phyloP scores from a whole-genome alignment of 2,329 filamentous ascomycete species.

The Trichoderma aggressivum region DNA sequence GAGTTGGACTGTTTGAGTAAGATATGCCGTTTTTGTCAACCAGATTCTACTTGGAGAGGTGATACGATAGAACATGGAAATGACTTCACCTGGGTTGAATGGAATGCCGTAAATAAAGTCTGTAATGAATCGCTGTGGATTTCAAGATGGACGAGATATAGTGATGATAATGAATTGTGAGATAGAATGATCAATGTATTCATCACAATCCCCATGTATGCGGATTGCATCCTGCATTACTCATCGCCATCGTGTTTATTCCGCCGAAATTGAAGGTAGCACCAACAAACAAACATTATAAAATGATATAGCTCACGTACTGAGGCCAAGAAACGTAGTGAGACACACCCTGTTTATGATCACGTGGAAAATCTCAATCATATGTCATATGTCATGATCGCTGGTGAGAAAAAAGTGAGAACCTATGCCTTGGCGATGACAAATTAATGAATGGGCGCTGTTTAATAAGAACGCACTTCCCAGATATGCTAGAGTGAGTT shows the following conservation, averaged over 20 bases:
- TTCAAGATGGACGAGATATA: background rate
- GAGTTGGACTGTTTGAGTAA: background rate
- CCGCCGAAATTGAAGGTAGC: background rate
- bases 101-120: background rate
- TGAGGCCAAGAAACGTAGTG: background rate
- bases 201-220: background rate
- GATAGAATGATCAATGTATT: background rate
- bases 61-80: background rate
- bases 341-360: background rate
- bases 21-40: background rate
- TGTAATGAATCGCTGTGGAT: background rate
- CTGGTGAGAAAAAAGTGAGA: background rate
- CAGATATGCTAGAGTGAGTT: background rate
- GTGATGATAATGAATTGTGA: background rate
- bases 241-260: background rate
- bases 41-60: background rate
- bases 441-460: background rate
- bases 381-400: background rate
- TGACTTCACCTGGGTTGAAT: background rate
- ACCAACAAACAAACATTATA: background rate
- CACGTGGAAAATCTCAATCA: background rate
- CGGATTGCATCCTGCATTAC: background rate
- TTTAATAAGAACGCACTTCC: background rate
- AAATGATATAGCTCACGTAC: too few species aligned
- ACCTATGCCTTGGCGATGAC: background rate